These are phyloP conservation scores for Ogataea methanolica DNA, from an alignment of 805 yeast species.

Conservation along the genomic window DNA sequence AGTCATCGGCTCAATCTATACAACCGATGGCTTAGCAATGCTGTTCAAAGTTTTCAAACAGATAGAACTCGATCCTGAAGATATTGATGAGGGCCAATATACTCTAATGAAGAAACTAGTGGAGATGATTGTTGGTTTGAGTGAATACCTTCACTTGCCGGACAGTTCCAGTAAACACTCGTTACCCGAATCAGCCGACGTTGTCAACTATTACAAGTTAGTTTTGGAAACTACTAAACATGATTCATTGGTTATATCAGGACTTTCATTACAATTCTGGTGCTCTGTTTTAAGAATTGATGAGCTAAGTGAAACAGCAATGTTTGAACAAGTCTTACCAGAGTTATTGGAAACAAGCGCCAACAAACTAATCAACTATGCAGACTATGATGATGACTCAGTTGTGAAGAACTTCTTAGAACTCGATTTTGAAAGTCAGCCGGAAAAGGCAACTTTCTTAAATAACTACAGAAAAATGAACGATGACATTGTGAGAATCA, in stretches of 20 bases:
- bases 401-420: slow-evolving; percentile 62
- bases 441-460: slow-evolving; percentile 74
- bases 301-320: slow-evolving; percentile 54
- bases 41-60: slow-evolving; percentile 59
- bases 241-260: slow-evolving; percentile 84
- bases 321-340: slow-evolving; percentile 55
- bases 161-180: slow-evolving; percentile 22
- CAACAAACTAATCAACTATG: slow-evolving; percentile 70
- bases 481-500: slow-evolving; percentile 86
- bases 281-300: slow-evolving; percentile 82
- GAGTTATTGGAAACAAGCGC: slow-evolving; percentile 72
- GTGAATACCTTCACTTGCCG: slow-evolving; percentile 57
- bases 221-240: slow-evolving; percentile 79
- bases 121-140: slow-evolving; percentile 85
- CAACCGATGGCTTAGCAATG: slow-evolving; percentile 66
- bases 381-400: slow-evolving; percentile 60
- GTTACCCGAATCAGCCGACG: slow-evolving; percentile 52
- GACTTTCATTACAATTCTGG: slow-evolving; percentile 92
- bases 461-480: slow-evolving; percentile 76
- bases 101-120: slow-evolving; percentile 84
- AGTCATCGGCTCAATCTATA: slow-evolving; percentile 75
- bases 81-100: slow-evolving; percentile 67
- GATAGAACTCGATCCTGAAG: slow-evolving; percentile 60
- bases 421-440: slow-evolving; percentile 83
- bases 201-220: slow-evolving; percentile 63